phyloP scores from a whole-genome alignment of 2,329 filamentous ascomycete genomes.

The Cladosporium oxysporum region DNA sequence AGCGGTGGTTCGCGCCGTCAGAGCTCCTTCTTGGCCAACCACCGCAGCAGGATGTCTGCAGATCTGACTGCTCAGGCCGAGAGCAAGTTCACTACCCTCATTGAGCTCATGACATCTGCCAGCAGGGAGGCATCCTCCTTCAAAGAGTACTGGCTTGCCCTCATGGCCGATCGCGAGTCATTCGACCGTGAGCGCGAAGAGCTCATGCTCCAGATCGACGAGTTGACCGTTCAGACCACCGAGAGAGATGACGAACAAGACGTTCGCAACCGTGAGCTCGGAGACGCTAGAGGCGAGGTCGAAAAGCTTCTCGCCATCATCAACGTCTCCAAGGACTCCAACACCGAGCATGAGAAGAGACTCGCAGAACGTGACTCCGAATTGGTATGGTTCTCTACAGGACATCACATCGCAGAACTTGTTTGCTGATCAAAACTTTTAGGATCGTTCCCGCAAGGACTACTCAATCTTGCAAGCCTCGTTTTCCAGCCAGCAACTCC shows the following conservation, averaged over 20 bases:
- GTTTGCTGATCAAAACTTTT: neutral
- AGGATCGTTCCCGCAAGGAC: slow-evolving; percentile 30
- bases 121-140: slow-evolving; percentile 34
- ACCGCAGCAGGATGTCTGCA: slow-evolving; percentile 33
- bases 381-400: slow-evolving; percentile 19
- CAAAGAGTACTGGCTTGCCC: slow-evolving; percentile 34
- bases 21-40: slow-evolving; percentile 30
- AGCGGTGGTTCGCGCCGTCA: slow-evolving; percentile 25
- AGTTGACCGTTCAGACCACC: slow-evolving; percentile 21
- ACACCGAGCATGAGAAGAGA: slow-evolving; percentile 32
- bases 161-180: slow-evolving; percentile 35
- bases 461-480: slow-evolving; percentile 28
- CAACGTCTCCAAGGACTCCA: slow-evolving; percentile 28
- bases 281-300: slow-evolving; percentile 33
- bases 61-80: slow-evolving; percentile 36
- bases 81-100: slow-evolving; percentile 36
- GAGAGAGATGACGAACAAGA: slow-evolving; percentile 21
- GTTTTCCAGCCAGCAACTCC: slow-evolving; percentile 27
- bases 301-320: slow-evolving; percentile 37
- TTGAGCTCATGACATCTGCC: slow-evolving; percentile 36
- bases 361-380: slow-evolving; percentile 34
- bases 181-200: slow-evolving; percentile 35
- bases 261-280: slow-evolving; percentile 30
- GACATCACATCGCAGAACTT: neutral
- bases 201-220: slow-evolving; percentile 33